Evolutionary conservation across 2,329 filamentous ascomycete species (phyloP), one percentile per base, ranked within the genome.

Genomic region (Sclerotinia nivalis): DNA sequence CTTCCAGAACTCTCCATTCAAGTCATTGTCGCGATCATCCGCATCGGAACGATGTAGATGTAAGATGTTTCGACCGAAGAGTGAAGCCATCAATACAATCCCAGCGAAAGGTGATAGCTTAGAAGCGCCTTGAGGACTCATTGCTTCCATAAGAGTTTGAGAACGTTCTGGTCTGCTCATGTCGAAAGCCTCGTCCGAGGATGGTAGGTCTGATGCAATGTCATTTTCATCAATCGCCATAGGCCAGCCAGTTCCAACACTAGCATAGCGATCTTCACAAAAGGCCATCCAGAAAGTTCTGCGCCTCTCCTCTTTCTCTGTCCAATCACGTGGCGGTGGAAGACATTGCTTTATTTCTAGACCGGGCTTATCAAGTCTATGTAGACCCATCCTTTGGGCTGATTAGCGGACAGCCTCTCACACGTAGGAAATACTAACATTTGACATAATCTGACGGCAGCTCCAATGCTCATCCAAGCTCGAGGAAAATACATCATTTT

Each of bases 401-500:
- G 80, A 28, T 82, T 84, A 73, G 52, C 28, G 15, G 1, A 40
- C 7, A 15, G 6, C 18, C 22, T 69, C 55, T 60, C 43, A 8
- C 43, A n/a, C 22, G 25, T 25, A 59, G 10, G n/a, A 18, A 31
- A 37, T 28, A 79, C 86, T 79, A 78, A 89, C 95, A 98, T 97
- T 77, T 97, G 91, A 65, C 88, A 88, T 68, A 98, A 81, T 65
- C 95, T 87, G n/a, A 91, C 88, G 6, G 91, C 91, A 72, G 92
- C 86, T 31, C 95, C 96, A 3, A 92, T 91, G 74, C 92, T 97
- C 82, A 97, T 88, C 96, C 96, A 98, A 0, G 96, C 96, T 74
- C 96, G 85, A 1, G 96, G 95, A 75, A 98, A 98, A 79, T 93
- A 96, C 92, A 98, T 97, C 86, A 92, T 91, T 81, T 95, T 97